phyloP scores from a whole-genome alignment of 2,329 filamentous ascomycete species.

The Hysterium pulicare region DNA sequence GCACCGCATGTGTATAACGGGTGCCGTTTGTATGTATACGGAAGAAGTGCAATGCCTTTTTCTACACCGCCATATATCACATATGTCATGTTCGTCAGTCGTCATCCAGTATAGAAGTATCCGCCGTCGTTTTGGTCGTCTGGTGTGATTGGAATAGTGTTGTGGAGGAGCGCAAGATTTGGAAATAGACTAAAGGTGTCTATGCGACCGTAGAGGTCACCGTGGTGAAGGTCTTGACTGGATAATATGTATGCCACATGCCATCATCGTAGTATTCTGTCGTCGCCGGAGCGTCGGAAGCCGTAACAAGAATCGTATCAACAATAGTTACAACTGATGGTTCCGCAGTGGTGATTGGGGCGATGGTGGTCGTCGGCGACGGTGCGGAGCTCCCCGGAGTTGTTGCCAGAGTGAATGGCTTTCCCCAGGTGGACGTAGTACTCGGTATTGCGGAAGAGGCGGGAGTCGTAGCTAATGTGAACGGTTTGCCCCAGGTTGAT shows the following conservation, averaged over 20 bases:
- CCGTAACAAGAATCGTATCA: slow-evolving; percentile 26
- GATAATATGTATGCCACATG: slow-evolving; percentile 45
- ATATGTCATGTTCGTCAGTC: no score
- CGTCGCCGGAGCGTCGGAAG: slow-evolving; percentile 22
- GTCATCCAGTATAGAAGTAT: no score
- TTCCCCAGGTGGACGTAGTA: slow-evolving; percentile 5
- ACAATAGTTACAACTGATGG: slow-evolving; percentile 20
- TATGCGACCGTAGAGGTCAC: no score
- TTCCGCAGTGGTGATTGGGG: slow-evolving; percentile 15
- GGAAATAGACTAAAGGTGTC: no score
- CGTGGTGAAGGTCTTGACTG: no score
- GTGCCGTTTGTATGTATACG: no score
- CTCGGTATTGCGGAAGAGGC: slow-evolving; percentile 13
- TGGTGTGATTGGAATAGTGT: no score
- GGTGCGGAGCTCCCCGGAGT: slow-evolving; percentile 13
- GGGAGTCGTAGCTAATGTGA: slow-evolving; percentile 8
- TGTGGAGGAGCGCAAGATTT: no score
- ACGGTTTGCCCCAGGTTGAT: slow-evolving; percentile 20
- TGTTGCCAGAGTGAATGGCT: slow-evolving; percentile 18
- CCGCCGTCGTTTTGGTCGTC: no score
- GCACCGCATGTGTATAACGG: no score
- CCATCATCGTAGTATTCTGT: slow-evolving; percentile 44
- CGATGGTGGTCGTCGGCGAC: slow-evolving; percentile 6
- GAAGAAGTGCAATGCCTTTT: no score
- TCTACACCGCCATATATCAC: no score